These are phyloP conservation scores for Cicer pinnatifidum DNA, from an alignment of 306 rosid species.

Conservation along the genomic window DNA sequence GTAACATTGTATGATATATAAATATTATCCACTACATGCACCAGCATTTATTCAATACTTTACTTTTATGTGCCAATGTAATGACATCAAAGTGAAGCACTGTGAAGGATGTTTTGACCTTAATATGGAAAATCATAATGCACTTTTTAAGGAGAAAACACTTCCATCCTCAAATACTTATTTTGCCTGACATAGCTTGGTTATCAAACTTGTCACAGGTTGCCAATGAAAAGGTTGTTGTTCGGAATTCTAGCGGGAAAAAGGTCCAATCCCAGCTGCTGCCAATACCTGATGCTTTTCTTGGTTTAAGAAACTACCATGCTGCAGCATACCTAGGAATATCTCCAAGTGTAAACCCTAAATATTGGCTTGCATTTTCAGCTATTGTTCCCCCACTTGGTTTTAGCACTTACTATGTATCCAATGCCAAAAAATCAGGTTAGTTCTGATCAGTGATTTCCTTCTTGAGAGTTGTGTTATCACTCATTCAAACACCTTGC, in stretches of 20 bases:
- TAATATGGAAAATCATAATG: conserved; percentile 27
- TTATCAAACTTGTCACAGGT: conserved; percentile 58
- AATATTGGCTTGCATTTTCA: conserved; percentile 81
- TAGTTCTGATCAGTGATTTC: conserved; percentile 35
- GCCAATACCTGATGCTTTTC: conserved; percentile 59
- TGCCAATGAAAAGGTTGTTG: conserved; percentile 58
- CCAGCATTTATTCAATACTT: conserved; percentile 17
- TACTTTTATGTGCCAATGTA: neutral
- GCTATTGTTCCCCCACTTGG: conserved; percentile 88
- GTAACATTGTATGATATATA: conserved; percentile 1
- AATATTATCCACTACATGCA: conserved; percentile 8
- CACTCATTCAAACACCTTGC: conserved; percentile 34
- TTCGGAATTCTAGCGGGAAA: conserved; percentile 70
- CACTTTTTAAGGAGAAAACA: conserved; percentile 19
- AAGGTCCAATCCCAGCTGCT: conserved; percentile 73
- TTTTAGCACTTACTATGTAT: conserved; percentile 76
- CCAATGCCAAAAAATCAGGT: conserved; percentile 53
- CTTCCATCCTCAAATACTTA: neutral
- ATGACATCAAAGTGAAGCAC: neutral
- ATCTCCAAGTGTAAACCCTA: conserved; percentile 57
- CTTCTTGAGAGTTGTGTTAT: conserved; percentile 14
- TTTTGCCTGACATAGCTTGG: conserved; percentile 31
- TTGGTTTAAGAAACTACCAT: conserved; percentile 58
- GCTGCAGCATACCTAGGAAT: conserved; percentile 66
- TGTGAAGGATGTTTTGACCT: conserved; percentile 9